Percentiles rank a stretch among this genome's conserved stretches.
phyloP scores from a whole-genome alignment of 2,329 filamentous ascomycete species.

The Diaporthe humulicola region DNA sequence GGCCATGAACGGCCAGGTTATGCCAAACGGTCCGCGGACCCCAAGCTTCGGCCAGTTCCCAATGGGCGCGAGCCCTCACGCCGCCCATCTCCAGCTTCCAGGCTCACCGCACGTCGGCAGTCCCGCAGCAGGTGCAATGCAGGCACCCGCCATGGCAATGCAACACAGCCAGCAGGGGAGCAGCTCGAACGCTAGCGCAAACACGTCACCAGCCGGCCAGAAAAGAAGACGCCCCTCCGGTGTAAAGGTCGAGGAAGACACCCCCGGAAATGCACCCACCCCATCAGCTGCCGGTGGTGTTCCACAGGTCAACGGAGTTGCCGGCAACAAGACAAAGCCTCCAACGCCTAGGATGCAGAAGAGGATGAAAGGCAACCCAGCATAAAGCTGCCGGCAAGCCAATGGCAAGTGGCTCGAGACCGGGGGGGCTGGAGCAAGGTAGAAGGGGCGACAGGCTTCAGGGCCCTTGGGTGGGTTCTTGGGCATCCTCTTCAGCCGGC shows the following conservation, averaged over 20 bases:
- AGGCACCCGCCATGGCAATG: conserved; percentile 75
- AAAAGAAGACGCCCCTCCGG: conserved; percentile 69
- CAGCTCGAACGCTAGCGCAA: conserved; percentile 75
- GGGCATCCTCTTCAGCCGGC: conserved; percentile 30
- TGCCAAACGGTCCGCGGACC: conserved; percentile 61
- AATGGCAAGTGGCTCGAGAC: background rate
- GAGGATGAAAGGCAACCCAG: conserved; percentile 62
- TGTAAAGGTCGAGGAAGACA: conserved; percentile 70
- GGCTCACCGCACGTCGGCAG: conserved; percentile 73
- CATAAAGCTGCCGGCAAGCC: conserved; percentile 19
- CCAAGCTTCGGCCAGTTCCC: conserved; percentile 70
- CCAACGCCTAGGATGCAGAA: conserved; percentile 70
- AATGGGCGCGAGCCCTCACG: conserved; percentile 71
- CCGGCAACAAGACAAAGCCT: conserved; percentile 63
- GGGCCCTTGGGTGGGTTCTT: background rate
- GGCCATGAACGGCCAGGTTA: conserved; percentile 63
- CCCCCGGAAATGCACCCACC: conserved; percentile 60
- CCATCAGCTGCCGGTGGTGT: conserved; percentile 55
- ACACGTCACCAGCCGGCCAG: conserved; percentile 73
- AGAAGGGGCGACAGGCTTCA: background rate
- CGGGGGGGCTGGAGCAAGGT: background rate
- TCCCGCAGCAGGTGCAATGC: conserved; percentile 73
- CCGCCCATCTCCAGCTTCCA: conserved; percentile 71
- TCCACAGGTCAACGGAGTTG: conserved; percentile 65
- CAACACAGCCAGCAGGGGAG: conserved; percentile 78